Evolutionary conservation across 2,329 filamentous ascomycete species (phyloP), one percentile per base, ranked within the genome.

Genomic region (Shiraia bambusicola): DNA sequence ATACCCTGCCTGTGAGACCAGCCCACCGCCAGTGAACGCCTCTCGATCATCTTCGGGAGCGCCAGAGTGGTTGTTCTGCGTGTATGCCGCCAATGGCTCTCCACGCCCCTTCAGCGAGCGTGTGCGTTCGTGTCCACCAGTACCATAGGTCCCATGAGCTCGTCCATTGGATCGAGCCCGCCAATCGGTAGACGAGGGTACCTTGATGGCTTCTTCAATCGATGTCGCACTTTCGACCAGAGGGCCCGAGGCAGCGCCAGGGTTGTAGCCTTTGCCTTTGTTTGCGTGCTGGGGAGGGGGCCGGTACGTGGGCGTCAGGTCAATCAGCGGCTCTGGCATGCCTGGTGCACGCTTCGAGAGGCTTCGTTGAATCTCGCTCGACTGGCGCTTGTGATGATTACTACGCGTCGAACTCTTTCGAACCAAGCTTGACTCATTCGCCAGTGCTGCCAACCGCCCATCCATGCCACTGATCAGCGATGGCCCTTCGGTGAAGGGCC

Each of bases 241-340:
- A 2, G 69, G 70, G 3, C 72, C 73, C 2, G 67, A 48, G 6
- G 64, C 40, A 2, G 58, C 54, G 7, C 69, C 67, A 1, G 65
- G 65, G 3, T 56, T 47, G 56, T 64, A 72, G 3, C 80, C 81
- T 42, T 75, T 76, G 7, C 80, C 80, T 45, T 76, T 76, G 12
- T 76, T 73, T 34, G 72, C 67, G 58, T 77, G 76, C 63, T 84
- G 75, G 13, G 83, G 83, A 6, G 83, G 76, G 47, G 86, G 83
- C 35, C 77, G 74, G 58, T 84, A 86, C 34, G 75, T 73, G 0
- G 82, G 81, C 0, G 82, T 83, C 28, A 89, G 74, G 56, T 87
- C 86, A 22, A 90, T 69, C 5, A 90, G 74, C 1, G 86, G 85
- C 47, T 81, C 82, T 2, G 75, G 74, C 54, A 66, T 70, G 7